A percentile compares a stretch with the other conserved stretches of the same genome.
Evolutionary conservation across 768 basidiomycete genomes (phyloP).

Genomic region (Panellus pusillus): DNA sequence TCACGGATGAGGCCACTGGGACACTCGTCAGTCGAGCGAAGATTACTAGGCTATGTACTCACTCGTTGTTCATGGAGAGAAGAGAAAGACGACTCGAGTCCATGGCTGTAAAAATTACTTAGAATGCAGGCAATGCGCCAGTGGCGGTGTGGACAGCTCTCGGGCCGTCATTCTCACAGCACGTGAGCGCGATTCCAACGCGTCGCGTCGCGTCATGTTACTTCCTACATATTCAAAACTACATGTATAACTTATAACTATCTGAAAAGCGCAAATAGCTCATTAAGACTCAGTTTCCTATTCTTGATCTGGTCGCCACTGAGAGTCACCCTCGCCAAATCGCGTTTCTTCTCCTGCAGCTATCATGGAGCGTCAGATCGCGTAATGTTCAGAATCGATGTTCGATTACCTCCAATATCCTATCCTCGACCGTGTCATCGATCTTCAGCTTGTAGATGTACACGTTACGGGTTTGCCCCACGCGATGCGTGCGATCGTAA

Average conservation of each 20-base stretch:
- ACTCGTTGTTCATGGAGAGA: too few relatives aligned
- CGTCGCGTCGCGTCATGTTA: too few relatives aligned
- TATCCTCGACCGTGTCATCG: slow-evolving; percentile 81
- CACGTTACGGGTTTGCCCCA: slow-evolving; percentile 85
- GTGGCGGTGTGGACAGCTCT: too few relatives aligned
- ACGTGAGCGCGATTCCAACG: too few relatives aligned
- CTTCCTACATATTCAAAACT: too few relatives aligned
- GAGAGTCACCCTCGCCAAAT: slow-evolving; percentile 77
- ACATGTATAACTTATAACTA: background rate
- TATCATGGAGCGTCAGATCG: slow-evolving; percentile 25
- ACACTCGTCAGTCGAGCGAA: too few relatives aligned
- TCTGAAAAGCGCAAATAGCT: slow-evolving; percentile 78
- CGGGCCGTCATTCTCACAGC: too few relatives aligned
- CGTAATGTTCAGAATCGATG: background rate
- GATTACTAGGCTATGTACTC: too few relatives aligned
- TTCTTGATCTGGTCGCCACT: slow-evolving; percentile 86
- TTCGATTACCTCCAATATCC: slow-evolving; percentile 64
- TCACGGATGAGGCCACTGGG: background rate
- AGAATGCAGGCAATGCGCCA: too few relatives aligned
- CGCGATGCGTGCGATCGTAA: slow-evolving; percentile 87
- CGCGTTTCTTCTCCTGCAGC: slow-evolving; percentile 90
- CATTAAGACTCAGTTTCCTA: slow-evolving; percentile 78
- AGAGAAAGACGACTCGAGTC: too few relatives aligned
- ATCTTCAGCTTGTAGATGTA: slow-evolving; percentile 90
- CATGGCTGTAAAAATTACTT: too few relatives aligned